phyloP scores from a whole-genome alignment of 371 early-diverging fungal genomes.

The Saksenaea vasiformis region DNA sequence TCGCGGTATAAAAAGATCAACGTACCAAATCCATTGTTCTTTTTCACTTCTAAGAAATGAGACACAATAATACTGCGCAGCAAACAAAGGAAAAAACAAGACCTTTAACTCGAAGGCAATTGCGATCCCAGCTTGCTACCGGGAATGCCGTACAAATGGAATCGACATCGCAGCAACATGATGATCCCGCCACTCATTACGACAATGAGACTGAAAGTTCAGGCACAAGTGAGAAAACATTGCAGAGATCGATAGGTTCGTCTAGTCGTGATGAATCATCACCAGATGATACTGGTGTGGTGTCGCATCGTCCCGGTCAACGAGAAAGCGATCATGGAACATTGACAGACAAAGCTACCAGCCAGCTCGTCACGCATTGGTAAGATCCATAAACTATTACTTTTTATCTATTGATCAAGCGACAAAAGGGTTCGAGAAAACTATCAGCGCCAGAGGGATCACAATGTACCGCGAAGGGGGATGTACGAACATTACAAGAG shows the following conservation, averaged over 20 bases:
- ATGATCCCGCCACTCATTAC: background rate
- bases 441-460: constrained; percentile 51
- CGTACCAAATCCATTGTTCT: background rate
- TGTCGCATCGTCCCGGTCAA: background rate
- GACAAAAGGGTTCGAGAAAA: constrained; percentile 52
- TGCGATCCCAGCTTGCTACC: background rate
- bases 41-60: background rate
- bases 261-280: background rate
- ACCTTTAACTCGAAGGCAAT: background rate
- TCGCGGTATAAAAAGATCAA: background rate
- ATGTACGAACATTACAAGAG: constrained; percentile 64
- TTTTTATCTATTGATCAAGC: background rate
- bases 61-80: background rate
- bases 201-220: background rate
- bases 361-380: constrained; percentile 28
- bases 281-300: background rate
- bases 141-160: background rate
- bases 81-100: background rate
- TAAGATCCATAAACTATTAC: background rate
- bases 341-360: constrained; percentile 28
- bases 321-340: background rate
- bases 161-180: background rate
- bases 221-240: background rate
- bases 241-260: background rate
- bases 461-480: constrained; percentile 61